Evolutionary conservation across 2,329 filamentous ascomycete genomes (phyloP), one percentile per base, ranked within the genome.

Genomic region (Hortaea sp.): DNA sequence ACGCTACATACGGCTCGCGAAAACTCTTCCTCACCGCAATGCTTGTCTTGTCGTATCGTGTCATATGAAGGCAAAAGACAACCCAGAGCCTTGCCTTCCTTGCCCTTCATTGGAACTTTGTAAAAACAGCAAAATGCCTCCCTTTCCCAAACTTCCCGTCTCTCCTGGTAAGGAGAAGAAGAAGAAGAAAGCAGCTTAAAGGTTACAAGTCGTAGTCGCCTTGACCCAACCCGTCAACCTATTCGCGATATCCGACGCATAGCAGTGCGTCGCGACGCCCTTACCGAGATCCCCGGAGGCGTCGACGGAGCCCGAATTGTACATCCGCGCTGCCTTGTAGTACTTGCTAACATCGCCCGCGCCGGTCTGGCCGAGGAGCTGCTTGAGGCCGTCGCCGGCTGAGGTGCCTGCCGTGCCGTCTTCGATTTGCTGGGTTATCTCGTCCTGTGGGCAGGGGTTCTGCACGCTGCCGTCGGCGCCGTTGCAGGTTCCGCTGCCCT

Each of bases 171-270:
- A 20, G 20, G 20, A 20, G 20, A 20, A 2, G 20, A 20, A 20
- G 20, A 20, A 20, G 20, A 20, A 20, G 20, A 20, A 20, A 20
- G 20, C 20, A 20, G 20, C 20, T 29, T 42, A 29, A 1, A 50
- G 46, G 5, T 42, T 53, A 37, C 52, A 56, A 9, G 7, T 9
- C 27, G 45, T 46, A 6, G 28, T 20, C 5, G 50, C 56, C 45
- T 50, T 41, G 34, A 60, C 58, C 69, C 69, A 72, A 6, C 70
- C 67, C 4, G 63, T 62, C 35, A 75, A 59, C 30, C 71, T 63
- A 54, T 75, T 75, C 34, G 75, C 74, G 53, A 77, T 63, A 51
- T 77, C 74, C 11, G 63, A 66, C n/a, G 68, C 62, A 54, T 78
- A 78, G 65, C 74, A 77, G 51, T 70, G 68, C n/a, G 72, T 74